A percentile compares a stretch with the other conserved stretches of the same genome.
Evolutionary conservation across 352 stramenopile genomes (phyloP).

Genomic region (Stramenopiles sp.): DNA sequence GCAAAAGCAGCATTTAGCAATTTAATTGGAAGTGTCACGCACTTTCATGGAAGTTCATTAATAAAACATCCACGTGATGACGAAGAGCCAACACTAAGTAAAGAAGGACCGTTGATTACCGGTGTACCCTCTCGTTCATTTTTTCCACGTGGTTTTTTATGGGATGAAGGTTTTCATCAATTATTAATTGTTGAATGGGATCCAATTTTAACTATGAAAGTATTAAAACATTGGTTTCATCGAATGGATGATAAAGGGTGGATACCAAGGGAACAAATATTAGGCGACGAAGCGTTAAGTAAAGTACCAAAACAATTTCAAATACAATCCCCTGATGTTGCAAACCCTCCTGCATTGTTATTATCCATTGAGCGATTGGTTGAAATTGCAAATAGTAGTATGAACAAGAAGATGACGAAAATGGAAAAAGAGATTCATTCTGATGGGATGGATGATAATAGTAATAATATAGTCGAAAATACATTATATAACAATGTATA

Average conservation of each 20-base stretch:
- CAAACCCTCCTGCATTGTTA: constrained; percentile 69
- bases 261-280: constrained; percentile 71
- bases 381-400: constrained; percentile 13
- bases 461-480: background rate
- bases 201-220: constrained; percentile 36
- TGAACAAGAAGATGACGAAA: too few species aligned
- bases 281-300: constrained; percentile 35
- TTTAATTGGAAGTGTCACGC: constrained; percentile 58
- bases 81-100: background rate
- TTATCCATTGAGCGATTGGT: constrained; percentile 55
- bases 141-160: constrained; percentile 75
- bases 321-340: constrained; percentile 61
- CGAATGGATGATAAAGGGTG: constrained; percentile 57
- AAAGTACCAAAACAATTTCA: constrained; percentile 64
- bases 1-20: constrained; percentile 62
- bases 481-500: background rate
- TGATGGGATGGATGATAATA: background rate
- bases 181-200: constrained; percentile 54
- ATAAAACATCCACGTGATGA: background rate
- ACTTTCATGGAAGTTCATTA: constrained; percentile 46
- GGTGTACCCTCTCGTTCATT: constrained; percentile 63
- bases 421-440: background rate
- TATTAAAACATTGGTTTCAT: constrained; percentile 59
- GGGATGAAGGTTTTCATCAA: constrained; percentile 83
- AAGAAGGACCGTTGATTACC: constrained; percentile 22